Evolutionary conservation across 768 basidiomycete genomes (phyloP).

Genomic region (Mycena belliarum): DNA sequence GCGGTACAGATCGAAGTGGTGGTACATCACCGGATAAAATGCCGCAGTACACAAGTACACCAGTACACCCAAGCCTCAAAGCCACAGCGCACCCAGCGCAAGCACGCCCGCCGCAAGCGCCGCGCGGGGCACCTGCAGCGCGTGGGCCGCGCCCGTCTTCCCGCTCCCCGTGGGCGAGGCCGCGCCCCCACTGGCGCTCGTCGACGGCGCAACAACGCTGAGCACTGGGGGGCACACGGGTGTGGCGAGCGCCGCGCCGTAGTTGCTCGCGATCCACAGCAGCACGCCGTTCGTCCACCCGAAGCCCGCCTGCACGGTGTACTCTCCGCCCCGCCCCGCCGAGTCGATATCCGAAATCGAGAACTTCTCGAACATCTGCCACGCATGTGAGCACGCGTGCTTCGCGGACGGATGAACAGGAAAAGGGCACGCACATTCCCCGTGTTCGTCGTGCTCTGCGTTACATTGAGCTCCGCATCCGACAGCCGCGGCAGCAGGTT

Average conservation of each 20-base stretch:
- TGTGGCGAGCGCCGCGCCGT: slow-evolving; percentile 57
- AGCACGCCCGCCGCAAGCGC: neutral
- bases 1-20: no score
- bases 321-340: slow-evolving; percentile 82
- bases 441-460: slow-evolving; percentile 62
- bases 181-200: neutral
- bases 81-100: neutral
- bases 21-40: no score
- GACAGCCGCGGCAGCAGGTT: slow-evolving; percentile 70
- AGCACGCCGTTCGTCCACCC: slow-evolving; percentile 88
- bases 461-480: slow-evolving; percentile 67
- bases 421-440: slow-evolving; percentile 59
- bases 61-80: no score
- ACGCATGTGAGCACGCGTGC: neutral
- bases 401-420: neutral
- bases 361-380: slow-evolving; percentile 89
- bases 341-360: slow-evolving; percentile 76
- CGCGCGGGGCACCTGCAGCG: neutral
- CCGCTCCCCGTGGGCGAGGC: neutral
- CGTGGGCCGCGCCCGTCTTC: slow-evolving; percentile 2
- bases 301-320: slow-evolving; percentile 86
- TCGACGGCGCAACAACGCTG: neutral
- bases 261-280: slow-evolving; percentile 72
- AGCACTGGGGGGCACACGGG: slow-evolving; percentile 63
- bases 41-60: no score